Evolutionary conservation across 257 asterid species (phyloP), one percentile per base, ranked within the genome.

Genomic region (Mitragyna speciosa): DNA sequence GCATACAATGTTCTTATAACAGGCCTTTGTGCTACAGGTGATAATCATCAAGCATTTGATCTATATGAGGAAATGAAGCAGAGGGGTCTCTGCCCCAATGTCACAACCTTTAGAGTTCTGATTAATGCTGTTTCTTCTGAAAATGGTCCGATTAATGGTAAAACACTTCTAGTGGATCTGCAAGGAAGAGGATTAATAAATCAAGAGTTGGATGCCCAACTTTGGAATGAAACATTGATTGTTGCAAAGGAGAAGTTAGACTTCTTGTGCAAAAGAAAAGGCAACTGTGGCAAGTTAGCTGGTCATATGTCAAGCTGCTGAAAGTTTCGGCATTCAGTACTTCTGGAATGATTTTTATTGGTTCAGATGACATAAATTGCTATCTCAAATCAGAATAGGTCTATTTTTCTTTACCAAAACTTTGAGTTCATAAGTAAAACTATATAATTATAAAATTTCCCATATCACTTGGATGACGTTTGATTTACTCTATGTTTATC

Each of bases 41-140:
- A 86, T 65, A 71, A 78, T 47, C 87, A 49, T 49, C 83, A 76
- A 47, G 97, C 93, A 24, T 91, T 88, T 73, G 77, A 78, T 54
- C 85, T 95, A 52, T 95, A 93, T 10, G 88, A 90, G 86, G 99
- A 95, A 89, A 90, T 95, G 98, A 93, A 91, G 86, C 75, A 41
- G 79, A 86, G 92, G 85, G 83, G 78, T 39, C 41, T 92, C 64
- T 82, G 85, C 65, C 97, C 99, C 11, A 89, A 90, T 81, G 41
- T 75, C 58, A 93, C 94, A n/a, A 95, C 98, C 2, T 93, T 87
- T 80, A 68, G 54, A 26, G 73, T 91, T 75, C 93, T 95, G 75
- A 77, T 83, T 66, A 77, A 81, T 81, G 90, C 87, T 41, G 43
- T 90, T 80, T 84, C 67, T 72, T 84, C 86, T 69, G 92, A 80